Conservation (phyloP, 2,329 filamentous ascomycete species). For the Nothophaeocryptopus gaeumannii region DNA sequence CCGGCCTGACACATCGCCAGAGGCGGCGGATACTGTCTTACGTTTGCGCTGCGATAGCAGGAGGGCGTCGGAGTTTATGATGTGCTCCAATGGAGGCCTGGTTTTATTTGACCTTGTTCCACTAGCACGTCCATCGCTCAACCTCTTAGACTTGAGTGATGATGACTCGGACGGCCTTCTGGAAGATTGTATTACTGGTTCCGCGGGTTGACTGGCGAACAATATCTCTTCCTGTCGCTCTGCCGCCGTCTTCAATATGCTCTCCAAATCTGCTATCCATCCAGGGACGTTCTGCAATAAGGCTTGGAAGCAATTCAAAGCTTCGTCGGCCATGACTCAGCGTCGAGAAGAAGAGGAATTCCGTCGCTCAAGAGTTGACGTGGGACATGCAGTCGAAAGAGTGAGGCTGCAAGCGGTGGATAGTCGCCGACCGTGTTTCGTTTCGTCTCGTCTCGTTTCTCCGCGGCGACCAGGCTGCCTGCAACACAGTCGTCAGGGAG, state of each 20-base stretch:
- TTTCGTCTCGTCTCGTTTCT: too few species aligned
- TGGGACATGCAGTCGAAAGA: not conserved
- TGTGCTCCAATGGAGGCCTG: slow-evolving; percentile 26
- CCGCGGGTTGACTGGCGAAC: slow-evolving; percentile 22
- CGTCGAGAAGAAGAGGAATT: not conserved
- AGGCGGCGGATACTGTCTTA: slow-evolving; percentile 43
- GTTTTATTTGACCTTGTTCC: not conserved
- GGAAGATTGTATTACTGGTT: slow-evolving; percentile 3
- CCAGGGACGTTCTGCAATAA: slow-evolving; percentile 31
- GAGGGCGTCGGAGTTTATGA: slow-evolving; percentile 30
- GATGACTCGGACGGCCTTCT: slow-evolving; percentile 20
- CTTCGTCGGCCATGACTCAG: slow-evolving; percentile 32
- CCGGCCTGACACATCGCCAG: slow-evolving; percentile 40
- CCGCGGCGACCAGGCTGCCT: too few species aligned
- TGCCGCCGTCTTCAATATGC: slow-evolving; percentile 26
- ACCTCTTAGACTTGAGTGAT: slow-evolving; percentile 25
- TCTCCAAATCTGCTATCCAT: slow-evolving; percentile 35
- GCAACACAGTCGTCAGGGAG: too few species aligned
- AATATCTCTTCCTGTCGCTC: slow-evolving; percentile 30
- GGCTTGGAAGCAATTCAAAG: slow-evolving; percentile 29
- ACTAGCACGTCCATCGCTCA: not conserved
- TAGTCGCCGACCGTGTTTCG: too few species aligned
- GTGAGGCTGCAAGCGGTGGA: not conserved
- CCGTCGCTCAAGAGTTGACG: too few species aligned
- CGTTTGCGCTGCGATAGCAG: slow-evolving; percentile 39